These are phyloP conservation scores for Irpex sp. DNA, from an alignment of 1,284 basidiomycete species.

Conservation along the genomic window DNA sequence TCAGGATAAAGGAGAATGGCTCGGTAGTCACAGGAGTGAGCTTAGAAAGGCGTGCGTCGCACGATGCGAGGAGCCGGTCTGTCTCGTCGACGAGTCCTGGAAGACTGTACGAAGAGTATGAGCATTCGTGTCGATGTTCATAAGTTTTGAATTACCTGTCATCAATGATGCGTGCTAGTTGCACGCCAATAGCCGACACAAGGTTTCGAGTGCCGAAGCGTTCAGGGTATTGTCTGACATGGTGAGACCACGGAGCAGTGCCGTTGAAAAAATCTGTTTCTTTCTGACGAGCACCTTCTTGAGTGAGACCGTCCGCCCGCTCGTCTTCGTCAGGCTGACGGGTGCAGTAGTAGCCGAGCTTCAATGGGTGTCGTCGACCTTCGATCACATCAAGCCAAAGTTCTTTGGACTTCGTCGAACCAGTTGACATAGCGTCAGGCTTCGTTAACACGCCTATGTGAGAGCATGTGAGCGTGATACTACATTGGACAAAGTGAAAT, in stretches of 20 bases:
- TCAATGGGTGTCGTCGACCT: conserved; percentile 38
- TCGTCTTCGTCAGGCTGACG: conserved; percentile 62
- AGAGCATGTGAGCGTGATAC: too few species aligned
- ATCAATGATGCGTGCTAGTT: conserved; percentile 51
- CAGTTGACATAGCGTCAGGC: conserved; percentile 48
- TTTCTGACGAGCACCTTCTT: conserved; percentile 33
- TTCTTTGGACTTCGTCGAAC: conserved; percentile 38
- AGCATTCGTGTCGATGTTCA: conserved; percentile 16
- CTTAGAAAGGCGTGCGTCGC: conserved; percentile 30
- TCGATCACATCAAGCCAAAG: conserved; percentile 53
- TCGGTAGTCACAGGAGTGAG: conserved; percentile 43
- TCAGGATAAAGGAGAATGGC: conserved; percentile 42
- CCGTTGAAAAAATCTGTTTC: conserved; percentile 45
- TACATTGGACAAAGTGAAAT: too few species aligned
- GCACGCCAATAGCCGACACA: conserved; percentile 45
- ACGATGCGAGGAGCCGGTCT: conserved; percentile 35
- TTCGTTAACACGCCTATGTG: conserved; percentile 58
- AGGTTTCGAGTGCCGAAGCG: conserved; percentile 58
- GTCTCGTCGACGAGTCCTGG: conserved; percentile 32
- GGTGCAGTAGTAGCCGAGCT: conserved; percentile 64
- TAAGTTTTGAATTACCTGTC: conserved; percentile 36
- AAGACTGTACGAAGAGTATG: conserved; percentile 32
- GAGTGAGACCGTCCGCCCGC: conserved; percentile 35
- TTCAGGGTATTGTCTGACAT: conserved; percentile 30
- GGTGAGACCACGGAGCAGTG: conserved; percentile 47